These are phyloP conservation scores for Delitschia confertaspora DNA, from an alignment of 495 filamentous ascomycete species.

Conservation along the genomic window DNA sequence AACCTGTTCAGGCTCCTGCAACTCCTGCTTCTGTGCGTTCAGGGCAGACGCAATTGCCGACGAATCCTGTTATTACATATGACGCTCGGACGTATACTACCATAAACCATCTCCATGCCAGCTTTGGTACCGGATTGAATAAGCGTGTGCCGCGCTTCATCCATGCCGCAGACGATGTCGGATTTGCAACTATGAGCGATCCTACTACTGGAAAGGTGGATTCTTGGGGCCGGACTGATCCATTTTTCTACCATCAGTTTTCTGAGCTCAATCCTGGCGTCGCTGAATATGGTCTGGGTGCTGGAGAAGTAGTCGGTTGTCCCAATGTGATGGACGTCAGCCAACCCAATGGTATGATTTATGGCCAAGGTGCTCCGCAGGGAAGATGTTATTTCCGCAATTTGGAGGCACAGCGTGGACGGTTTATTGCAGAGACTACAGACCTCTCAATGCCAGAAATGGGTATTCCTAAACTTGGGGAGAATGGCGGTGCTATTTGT, in stretches of 20 bases:
- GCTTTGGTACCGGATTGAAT: conserved; percentile 51
- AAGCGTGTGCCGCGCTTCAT: conserved; percentile 69
- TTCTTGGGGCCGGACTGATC: conserved; percentile 71
- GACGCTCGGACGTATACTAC: conserved; percentile 67
- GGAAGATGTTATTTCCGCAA: conserved; percentile 70
- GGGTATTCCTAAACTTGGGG: conserved; percentile 65
- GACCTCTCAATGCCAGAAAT: conserved; percentile 43
- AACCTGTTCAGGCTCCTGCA: conserved; percentile 49
- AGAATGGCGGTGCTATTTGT: conserved; percentile 53
- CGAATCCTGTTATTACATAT: conserved; percentile 62
- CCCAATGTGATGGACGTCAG: conserved; percentile 87
- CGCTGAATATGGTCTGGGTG: conserved; percentile 65
- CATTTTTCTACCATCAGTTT: conserved; percentile 64
- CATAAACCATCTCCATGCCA: conserved; percentile 66
- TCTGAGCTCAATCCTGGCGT: conserved; percentile 64
- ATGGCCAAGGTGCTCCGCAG: conserved; percentile 74
- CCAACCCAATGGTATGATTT: conserved; percentile 71
- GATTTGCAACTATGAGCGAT: conserved; percentile 64
- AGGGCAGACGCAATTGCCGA: conserved; percentile 43
- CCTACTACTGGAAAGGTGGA: conserved; percentile 70
- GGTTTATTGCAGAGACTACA: conserved; percentile 52
- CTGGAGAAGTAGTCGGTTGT: conserved; percentile 62
- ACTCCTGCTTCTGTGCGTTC: conserved; percentile 43
- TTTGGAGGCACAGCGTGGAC: conserved; percentile 67
- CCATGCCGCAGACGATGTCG: conserved; percentile 69